A percentile compares a stretch with the other conserved stretches of the same genome.
These are phyloP conservation scores for Plasmodium coatneyi DNA, from an alignment of 169 alveolate species.

Conservation along the genomic window DNA sequence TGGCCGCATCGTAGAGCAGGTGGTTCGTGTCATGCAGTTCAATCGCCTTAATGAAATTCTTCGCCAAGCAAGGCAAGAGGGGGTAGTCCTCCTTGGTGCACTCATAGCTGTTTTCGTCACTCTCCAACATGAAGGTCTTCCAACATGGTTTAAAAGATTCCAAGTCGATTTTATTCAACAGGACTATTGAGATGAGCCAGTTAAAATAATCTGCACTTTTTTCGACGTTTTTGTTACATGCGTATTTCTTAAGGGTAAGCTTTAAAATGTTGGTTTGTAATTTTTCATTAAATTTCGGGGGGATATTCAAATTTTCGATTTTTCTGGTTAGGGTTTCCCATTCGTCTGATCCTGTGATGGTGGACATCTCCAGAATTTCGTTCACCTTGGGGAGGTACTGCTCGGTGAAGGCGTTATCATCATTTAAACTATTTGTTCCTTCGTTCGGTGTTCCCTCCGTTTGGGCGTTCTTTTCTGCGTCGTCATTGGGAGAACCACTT, in stretches of 20 bases:
- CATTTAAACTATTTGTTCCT: background rate
- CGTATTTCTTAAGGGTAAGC: slow-evolving; percentile 64
- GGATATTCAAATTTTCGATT: slow-evolving; percentile 51
- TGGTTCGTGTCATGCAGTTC: slow-evolving; percentile 55
- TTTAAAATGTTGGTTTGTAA: slow-evolving; percentile 43
- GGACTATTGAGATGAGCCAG: slow-evolving; percentile 45
- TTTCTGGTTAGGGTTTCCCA: slow-evolving; percentile 57
- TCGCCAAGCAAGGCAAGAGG: slow-evolving; percentile 35
- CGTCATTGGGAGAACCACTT: background rate
- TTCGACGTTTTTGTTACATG: slow-evolving; percentile 72
- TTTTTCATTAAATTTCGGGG: slow-evolving; percentile 56
- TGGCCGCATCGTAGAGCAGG: slow-evolving; percentile 26
- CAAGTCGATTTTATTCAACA: slow-evolving; percentile 49
- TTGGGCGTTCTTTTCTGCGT: background rate
- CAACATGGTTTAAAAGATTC: slow-evolving; percentile 68
- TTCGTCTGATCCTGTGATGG: slow-evolving; percentile 4
- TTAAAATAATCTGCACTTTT: slow-evolving; percentile 28
- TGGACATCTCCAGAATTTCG: slow-evolving; percentile 51
- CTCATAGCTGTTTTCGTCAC: slow-evolving; percentile 67
- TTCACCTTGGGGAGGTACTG: slow-evolving; percentile 64
- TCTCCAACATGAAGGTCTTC: slow-evolving; percentile 62
- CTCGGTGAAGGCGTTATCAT: slow-evolving; percentile 32
- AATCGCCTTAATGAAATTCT: slow-evolving; percentile 56
- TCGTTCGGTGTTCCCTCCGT: background rate
- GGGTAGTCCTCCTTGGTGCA: slow-evolving; percentile 74